A percentile compares a stretch with the other conserved stretches of the same genome.
These are phyloP conservation scores for Tilletia horrida DNA, from an alignment of 1,284 basidiomycete genomes.

Conservation along the genomic window DNA sequence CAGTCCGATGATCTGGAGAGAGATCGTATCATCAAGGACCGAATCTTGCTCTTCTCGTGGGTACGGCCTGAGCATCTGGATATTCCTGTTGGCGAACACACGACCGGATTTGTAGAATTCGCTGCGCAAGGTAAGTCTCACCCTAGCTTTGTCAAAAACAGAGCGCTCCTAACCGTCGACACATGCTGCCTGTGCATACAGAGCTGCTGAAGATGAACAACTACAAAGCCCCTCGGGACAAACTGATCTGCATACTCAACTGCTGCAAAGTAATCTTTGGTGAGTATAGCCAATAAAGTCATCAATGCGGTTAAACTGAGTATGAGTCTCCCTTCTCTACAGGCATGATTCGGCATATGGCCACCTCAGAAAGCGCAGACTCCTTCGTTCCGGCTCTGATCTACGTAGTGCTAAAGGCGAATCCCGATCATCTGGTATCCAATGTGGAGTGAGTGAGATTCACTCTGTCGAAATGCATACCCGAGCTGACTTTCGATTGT, in stretches of 20 bases:
- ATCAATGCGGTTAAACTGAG: neutral
- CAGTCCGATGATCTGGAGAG: slow-evolving; percentile 90
- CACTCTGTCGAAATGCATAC: neutral
- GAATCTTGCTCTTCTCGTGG: slow-evolving; percentile 90
- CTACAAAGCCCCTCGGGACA: slow-evolving; percentile 96
- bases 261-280: slow-evolving; percentile 99
- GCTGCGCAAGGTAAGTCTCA: slow-evolving; percentile 73
- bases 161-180: neutral
- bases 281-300: slow-evolving; percentile 27
- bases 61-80: slow-evolving; percentile 84
- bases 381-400: slow-evolving; percentile 93
- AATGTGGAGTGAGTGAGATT: slow-evolving; percentile 68
- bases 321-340: neutral
- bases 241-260: slow-evolving; percentile 95
- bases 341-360: slow-evolving; percentile 28
- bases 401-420: slow-evolving; percentile 86
- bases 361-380: slow-evolving; percentile 61
- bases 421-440: slow-evolving; percentile 85
- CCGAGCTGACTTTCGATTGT: neutral
- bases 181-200: neutral
- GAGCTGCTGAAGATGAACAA: slow-evolving; percentile 87
- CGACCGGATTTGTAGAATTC: slow-evolving; percentile 83
- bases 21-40: slow-evolving; percentile 81
- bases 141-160: too few relatives aligned
- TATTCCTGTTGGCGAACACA: slow-evolving; percentile 47